Base-by-base conservation (phyloP, 73 alveolate species). In the Diophrys sp. region DNA sequence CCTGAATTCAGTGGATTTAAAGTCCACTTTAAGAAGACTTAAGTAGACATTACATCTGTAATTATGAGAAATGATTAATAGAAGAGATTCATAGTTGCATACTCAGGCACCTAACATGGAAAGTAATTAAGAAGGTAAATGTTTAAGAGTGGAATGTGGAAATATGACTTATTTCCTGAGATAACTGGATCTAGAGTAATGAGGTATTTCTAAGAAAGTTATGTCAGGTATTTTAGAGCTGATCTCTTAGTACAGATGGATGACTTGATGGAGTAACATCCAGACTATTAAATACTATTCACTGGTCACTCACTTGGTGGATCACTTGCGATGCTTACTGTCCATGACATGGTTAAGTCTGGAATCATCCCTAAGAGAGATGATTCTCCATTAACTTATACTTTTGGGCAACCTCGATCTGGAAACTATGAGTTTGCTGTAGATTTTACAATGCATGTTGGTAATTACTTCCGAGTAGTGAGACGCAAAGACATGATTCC, bases 261-360 rank as follows among this genome's bases (percentile, higher is more conserved):
- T 18, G 62, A 44, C 18, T 44, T 44, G 18, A 18, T 44, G 18
- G 62, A 44, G 62, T 5, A 62, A n/a, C n/a, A 62, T 28, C 73
- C 73, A 11, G 73, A 62, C 31, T 26, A 62, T n/a, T 8, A 62
- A 26, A 11, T 11, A 2, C 8, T 62, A 8, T 62, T 11, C 31
- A 62, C 73, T 11, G 73, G 73, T 28, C 73, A 62, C n/a, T 62
- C 73, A 23, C 5, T 62, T 2, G 73, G 73, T 11, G 73, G 73
- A 5, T 14, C 31, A 11, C 31, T 62, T 14, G 27, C 73, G 2
- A 26, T 11, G 5, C 28, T 23, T 11, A 28, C 73, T 11, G 73
- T 26, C 31, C 27, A 14, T 62, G 73, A 62, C n/a, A 28, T 28
- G 5, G 62, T 44, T 5, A 44, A 11, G 5, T 5, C 5, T 44